A percentile compares a stretch with the other conserved stretches of the same genome.
Conservation (phyloP, 176 grass and related monocot genomes). For the Carex cristatella region DNA sequence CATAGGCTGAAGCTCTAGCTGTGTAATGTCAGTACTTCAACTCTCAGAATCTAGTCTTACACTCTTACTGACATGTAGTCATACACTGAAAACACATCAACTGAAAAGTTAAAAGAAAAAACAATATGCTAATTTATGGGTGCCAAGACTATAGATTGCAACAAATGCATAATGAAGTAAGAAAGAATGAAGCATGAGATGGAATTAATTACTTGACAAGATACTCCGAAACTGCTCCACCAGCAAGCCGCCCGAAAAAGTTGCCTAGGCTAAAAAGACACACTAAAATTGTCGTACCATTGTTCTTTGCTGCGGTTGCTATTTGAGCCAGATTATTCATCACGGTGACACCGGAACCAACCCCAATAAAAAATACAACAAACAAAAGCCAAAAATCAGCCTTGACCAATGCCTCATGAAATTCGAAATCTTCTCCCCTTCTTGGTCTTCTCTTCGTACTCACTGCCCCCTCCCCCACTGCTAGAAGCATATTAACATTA, state of each 20-base stretch:
- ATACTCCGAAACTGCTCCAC: conserved; percentile 40
- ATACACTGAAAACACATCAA: neutral
- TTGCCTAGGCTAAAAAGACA: conserved; percentile 59
- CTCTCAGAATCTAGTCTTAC: too few relatives aligned
- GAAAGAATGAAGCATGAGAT: neutral
- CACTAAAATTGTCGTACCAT: conserved; percentile 39
- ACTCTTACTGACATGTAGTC: too few relatives aligned
- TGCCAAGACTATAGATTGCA: neutral
- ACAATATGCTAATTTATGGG: neutral
- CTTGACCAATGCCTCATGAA: conserved; percentile 50
- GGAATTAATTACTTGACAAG: conserved; percentile 36
- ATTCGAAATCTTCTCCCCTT: conserved; percentile 60
- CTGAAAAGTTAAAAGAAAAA: neutral
- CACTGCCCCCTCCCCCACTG: conserved; percentile 45
- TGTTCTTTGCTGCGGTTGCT: conserved; percentile 25
- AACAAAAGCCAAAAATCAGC: conserved; percentile 75
- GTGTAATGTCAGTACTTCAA: too few relatives aligned
- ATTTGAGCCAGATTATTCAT: conserved; percentile 70
- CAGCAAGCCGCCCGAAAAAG: conserved; percentile 51
- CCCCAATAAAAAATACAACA: conserved; percentile 49
- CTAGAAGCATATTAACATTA: conserved; percentile 38
- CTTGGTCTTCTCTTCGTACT: conserved; percentile 31
- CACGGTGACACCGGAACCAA: conserved; percentile 54
- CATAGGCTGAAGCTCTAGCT: neutral
- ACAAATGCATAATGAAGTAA: neutral